These are phyloP conservation scores for Coemansia sp. DNA, from an alignment of 192 early-diverging fungal species.

Conservation along the genomic window DNA sequence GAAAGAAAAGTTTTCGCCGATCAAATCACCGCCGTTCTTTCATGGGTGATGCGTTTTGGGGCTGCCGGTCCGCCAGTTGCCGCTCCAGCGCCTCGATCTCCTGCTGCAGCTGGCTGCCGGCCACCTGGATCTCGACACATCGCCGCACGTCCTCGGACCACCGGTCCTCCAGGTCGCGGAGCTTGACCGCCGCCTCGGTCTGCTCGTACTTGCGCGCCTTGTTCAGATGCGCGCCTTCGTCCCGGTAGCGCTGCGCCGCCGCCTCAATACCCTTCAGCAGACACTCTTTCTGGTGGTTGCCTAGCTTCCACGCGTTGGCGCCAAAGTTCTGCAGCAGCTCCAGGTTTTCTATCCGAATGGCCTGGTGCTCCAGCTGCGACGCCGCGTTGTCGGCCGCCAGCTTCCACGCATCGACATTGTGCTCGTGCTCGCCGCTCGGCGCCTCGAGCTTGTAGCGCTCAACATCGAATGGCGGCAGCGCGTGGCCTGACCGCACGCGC, in stretches of 20 bases:
- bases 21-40: not conserved
- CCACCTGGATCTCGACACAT: slow-evolving; percentile 46
- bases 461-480: slow-evolving; percentile 29
- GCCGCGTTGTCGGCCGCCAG: slow-evolving; percentile 37
- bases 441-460: slow-evolving; percentile 40
- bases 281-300: slow-evolving; percentile 41
- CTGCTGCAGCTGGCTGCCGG: slow-evolving; percentile 9
- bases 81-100: no score
- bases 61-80: no score
- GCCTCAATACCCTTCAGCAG: slow-evolving; percentile 23
- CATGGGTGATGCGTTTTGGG: not conserved
- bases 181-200: slow-evolving; percentile 26
- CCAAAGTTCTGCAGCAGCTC: slow-evolving; percentile 50
- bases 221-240: slow-evolving; percentile 28
- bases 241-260: slow-evolving; percentile 8
- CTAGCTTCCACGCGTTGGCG: slow-evolving; percentile 42
- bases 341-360: slow-evolving; percentile 31
- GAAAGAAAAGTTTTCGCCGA: slow-evolving; percentile 3
- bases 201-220: slow-evolving; percentile 44
- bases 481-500: slow-evolving; percentile 19
- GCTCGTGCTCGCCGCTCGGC: not conserved
- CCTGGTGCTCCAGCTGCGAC: slow-evolving; percentile 48
- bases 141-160: slow-evolving; percentile 38
- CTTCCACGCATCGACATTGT: slow-evolving; percentile 23
- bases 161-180: slow-evolving; percentile 21